phyloP scores from a whole-genome alignment of 2,329 filamentous ascomycete genomes.

The Drechslerella coelobrocha region DNA sequence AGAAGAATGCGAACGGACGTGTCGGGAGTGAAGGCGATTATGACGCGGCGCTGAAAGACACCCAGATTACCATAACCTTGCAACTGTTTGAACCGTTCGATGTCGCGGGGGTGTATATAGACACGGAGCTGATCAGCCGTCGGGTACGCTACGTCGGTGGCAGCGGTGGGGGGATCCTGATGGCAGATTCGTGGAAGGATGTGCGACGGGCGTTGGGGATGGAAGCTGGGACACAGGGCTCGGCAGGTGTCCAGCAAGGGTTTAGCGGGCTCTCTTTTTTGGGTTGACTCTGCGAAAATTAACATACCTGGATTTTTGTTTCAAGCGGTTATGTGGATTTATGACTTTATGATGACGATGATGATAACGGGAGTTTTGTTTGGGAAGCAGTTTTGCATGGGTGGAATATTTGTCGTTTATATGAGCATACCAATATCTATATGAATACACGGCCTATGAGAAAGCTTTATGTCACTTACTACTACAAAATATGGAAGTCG shows the following conservation, averaged over 20 bases:
- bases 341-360: too few relatives aligned
- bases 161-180: neutral
- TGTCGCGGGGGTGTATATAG: neutral
- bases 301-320: too few relatives aligned
- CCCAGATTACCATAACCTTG: constrained; percentile 9
- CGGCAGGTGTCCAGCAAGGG: neutral
- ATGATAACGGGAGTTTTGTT: too few relatives aligned
- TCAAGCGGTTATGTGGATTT: too few relatives aligned
- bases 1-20: neutral
- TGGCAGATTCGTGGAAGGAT: neutral
- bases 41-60: neutral
- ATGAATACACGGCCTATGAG: too few relatives aligned
- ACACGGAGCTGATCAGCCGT: neutral
- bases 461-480: too few relatives aligned
- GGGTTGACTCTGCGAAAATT: too few relatives aligned
- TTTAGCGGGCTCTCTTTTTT: neutral
- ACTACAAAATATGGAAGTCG: too few relatives aligned
- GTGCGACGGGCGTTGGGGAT: neutral
- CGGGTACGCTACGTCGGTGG: neutral
- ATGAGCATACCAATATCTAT: too few relatives aligned
- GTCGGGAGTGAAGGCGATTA: neutral
- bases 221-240: too few relatives aligned
- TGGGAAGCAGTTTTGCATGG: too few relatives aligned
- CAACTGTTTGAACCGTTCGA: constrained; percentile 16
- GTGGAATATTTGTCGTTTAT: too few relatives aligned